Evolutionary conservation across 768 basidiomycete genomes (phyloP).

Genomic region (Trametes gibbosa): DNA sequence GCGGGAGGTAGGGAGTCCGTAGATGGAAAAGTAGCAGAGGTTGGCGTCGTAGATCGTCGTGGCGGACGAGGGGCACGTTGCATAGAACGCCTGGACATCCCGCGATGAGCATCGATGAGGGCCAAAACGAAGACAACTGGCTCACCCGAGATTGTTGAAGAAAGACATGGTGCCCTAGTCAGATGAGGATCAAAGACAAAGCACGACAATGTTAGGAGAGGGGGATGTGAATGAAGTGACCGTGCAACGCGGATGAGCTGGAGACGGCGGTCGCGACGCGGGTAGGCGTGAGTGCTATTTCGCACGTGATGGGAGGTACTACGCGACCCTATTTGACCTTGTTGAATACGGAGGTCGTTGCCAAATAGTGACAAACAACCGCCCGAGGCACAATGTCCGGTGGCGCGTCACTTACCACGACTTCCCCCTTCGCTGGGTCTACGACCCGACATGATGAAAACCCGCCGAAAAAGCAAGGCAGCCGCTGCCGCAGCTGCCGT

Average conservation of each 20-base stretch:
- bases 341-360: slow-evolving; percentile 25
- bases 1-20: slow-evolving; percentile 38
- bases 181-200: not conserved
- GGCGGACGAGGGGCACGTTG: slow-evolving; percentile 63
- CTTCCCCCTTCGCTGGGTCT: slow-evolving; percentile 17
- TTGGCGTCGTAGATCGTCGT: slow-evolving; percentile 75
- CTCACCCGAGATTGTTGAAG: slow-evolving; percentile 79
- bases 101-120: slow-evolving; percentile 13
- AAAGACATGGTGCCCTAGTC: slow-evolving; percentile 58
- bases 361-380: slow-evolving; percentile 25
- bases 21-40: slow-evolving; percentile 56
- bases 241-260: not conserved
- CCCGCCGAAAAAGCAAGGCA: slow-evolving; percentile 62
- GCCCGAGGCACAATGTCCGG: slow-evolving; percentile 6
- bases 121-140: slow-evolving; percentile 6
- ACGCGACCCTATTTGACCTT: slow-evolving; percentile 18
- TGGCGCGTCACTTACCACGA: slow-evolving; percentile 16
- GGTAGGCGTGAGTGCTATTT: not conserved
- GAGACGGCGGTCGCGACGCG: slow-evolving; percentile 14
- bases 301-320: slow-evolving; percentile 15
- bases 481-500: slow-evolving; percentile 39
- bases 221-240: not conserved
- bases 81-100: slow-evolving; percentile 63
- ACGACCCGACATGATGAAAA: slow-evolving; percentile 39
- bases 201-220: not conserved